phyloP scores from a whole-genome alignment of 2,329 filamentous ascomycete species.

The Phaeoacremonium minimum region DNA sequence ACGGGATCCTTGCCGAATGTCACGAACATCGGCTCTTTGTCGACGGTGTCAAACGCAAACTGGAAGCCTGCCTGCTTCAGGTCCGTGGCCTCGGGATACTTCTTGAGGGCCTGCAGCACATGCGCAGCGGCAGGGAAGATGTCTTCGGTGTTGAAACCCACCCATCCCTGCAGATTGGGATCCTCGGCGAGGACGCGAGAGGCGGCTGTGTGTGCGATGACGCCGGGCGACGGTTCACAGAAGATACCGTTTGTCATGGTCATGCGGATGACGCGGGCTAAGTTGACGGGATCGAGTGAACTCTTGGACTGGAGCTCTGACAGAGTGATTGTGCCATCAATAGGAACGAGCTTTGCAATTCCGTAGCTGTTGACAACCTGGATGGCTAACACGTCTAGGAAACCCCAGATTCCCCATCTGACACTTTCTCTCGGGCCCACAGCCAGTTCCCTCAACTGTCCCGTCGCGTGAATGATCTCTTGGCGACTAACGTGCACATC shows the following conservation, averaged over 20 bases:
- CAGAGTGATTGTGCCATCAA: conserved; percentile 37
- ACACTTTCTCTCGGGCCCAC: conserved; percentile 46
- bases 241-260: conserved; percentile 56
- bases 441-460: conserved; percentile 40
- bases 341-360: conserved; percentile 47
- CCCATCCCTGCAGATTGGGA: conserved; percentile 43
- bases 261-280: conserved; percentile 47
- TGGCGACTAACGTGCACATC: conserved; percentile 39
- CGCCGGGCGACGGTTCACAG: conserved; percentile 41
- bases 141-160: conserved; percentile 51
- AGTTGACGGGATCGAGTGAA: conserved; percentile 40
- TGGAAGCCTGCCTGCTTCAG: conserved; percentile 46
- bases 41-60: conserved; percentile 43
- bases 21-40: conserved; percentile 48
- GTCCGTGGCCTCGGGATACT: conserved; percentile 42
- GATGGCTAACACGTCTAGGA: conserved; percentile 44
- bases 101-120: conserved; percentile 37
- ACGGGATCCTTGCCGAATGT: conserved; percentile 43
- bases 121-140: conserved; percentile 44
- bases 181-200: conserved; percentile 48
- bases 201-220: conserved; percentile 50
- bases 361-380: conserved; percentile 45
- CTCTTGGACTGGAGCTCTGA: conserved; percentile 40
- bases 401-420: conserved; percentile 48
- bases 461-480: conserved; percentile 43